Base-by-base conservation (phyloP, 2,329 filamentous ascomycete genomes). In the Pseudogymnoascus verrucosus region DNA sequence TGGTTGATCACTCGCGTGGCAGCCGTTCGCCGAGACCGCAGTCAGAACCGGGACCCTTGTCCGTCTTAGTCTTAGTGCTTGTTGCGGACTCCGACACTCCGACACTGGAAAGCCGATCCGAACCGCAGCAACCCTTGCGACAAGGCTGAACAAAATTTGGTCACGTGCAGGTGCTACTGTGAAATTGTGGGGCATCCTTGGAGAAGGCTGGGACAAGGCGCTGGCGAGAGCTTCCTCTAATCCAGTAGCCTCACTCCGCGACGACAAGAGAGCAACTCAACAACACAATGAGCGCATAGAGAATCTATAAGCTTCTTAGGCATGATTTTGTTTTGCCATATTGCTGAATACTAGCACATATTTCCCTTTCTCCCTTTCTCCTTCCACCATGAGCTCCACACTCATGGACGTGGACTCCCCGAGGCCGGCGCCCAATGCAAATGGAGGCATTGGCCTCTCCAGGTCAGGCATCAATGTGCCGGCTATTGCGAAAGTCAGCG, bases 401-500 rank as follows among this genome's bases (percentile, higher is more conserved):
- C 69, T 72, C 12, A 74, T 73, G 70, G 69, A 65, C 14, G 67
- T 74, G 44, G 73, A 74, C 54, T 73, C 72, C 44, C 71, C 72
- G 21, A 42, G 44, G 10, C 40, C 64, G 7, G 21, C 63, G 21
- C 62, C 51, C 61, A 23, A 26, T 39, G n/a, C 44, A 47, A 65
- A 69, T 69, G 19, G 23, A 34, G 16, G 36, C 47, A 65, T 70
- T 68, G 69, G 68, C 65, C 54, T 63, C 59, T 60, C 67, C 64
- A 60, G 34, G 65, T 37, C 63, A 26, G 64, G 65, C 21, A 62
- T 65, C 19, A 66, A 47, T 34, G 71, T 71, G 11, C 64, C 66
- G 11, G 57, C 66, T 64, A 83, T 82, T 5, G 85, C 88, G 11
- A 89, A 89, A 72, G 83, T 96, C 63, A 82, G 85, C 71, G 91